Base-by-base conservation (phyloP, 23 red algal species). In the Agarophyton chilense region DNA sequence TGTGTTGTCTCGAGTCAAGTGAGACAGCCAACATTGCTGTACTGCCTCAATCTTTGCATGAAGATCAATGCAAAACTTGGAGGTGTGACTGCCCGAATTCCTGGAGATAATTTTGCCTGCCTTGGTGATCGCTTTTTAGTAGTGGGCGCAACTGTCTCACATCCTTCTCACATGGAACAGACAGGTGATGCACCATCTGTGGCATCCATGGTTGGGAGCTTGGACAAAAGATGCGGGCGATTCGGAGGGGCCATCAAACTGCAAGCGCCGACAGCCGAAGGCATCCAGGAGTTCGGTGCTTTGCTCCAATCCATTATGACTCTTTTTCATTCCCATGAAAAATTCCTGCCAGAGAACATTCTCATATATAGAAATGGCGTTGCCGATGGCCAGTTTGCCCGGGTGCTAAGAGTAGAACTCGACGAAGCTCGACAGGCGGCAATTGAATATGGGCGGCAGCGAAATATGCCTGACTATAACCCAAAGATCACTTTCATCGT, bases 21-120 rank as follows among this genome's bases (percentile, higher is more conserved):
- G 47, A 53, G 31, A 72, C 40, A 73, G 44, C 66, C 91, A 31
- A 84, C 70, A 31, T 55, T 65, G 44, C 81, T 86, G 62, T 94
- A 94, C 61, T 80, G 80, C 62, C 67, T 70, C 13, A 94, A 94
- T 52, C 42, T 94, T 11, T 54, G 67, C 38, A 57, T 94, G 64
- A 94, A 94, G 60, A 94, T 94, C 74, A 94, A 94, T 58, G 80
- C 81, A 29, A 94, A 94, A 61, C 72, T 94, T 29, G 78, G 78
- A 26, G 91, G 91, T 22, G 72, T 85, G 81, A 94, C 83, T 46
- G 55, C 73, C 21, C 80, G 72, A 41, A 72, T 94, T 56, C 55
- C 70, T 21, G 79, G 72, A 25, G 28, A 73, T 11, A 36, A 83
- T 58, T 76, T 92, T 66, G 16, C 41, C 6, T 52, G 40, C 24